Percentiles rank a stretch among this genome's conserved stretches.
Conservation (phyloP, 345 rosid genomes). For the Raphanus sativus region DNA sequence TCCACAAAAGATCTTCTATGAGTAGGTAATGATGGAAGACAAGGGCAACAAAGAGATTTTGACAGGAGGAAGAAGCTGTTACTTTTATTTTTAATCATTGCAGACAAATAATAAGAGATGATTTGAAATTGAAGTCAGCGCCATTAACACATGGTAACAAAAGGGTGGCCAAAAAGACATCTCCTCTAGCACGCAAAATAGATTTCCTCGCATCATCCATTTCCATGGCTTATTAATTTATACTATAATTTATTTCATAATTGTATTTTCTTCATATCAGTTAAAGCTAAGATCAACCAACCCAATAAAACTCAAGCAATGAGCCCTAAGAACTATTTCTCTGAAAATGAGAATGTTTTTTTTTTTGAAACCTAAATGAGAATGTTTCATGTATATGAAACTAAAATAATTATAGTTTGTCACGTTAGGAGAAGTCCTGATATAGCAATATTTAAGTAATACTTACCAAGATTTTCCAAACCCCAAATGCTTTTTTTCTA, state of each 20-base stretch:
- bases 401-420: not conserved
- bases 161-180: constrained; percentile 30
- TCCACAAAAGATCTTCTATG: constrained; percentile 29
- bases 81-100: constrained; percentile 25
- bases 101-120: constrained; percentile 27
- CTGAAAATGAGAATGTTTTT: not conserved
- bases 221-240: constrained; percentile 23
- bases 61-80: constrained; percentile 19
- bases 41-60: constrained; percentile 20
- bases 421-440: constrained; percentile 9
- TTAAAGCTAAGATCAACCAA: not conserved
- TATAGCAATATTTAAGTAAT: constrained; percentile 21
- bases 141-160: constrained; percentile 40
- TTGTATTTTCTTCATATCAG: not conserved
- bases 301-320: constrained; percentile 8
- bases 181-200: constrained; percentile 35
- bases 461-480: constrained; percentile 25
- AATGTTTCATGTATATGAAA: not conserved
- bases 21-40: constrained; percentile 33
- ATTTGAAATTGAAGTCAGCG: constrained; percentile 40
- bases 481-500: constrained; percentile 21
- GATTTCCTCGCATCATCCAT: constrained; percentile 34
- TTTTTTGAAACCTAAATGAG: too few relatives aligned
- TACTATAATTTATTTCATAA: not conserved
- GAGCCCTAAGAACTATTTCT: constrained; percentile 22